Base-by-base conservation (phyloP, 352 stramenopile genomes). In the Phytopythium chamaehyphon region DNA sequence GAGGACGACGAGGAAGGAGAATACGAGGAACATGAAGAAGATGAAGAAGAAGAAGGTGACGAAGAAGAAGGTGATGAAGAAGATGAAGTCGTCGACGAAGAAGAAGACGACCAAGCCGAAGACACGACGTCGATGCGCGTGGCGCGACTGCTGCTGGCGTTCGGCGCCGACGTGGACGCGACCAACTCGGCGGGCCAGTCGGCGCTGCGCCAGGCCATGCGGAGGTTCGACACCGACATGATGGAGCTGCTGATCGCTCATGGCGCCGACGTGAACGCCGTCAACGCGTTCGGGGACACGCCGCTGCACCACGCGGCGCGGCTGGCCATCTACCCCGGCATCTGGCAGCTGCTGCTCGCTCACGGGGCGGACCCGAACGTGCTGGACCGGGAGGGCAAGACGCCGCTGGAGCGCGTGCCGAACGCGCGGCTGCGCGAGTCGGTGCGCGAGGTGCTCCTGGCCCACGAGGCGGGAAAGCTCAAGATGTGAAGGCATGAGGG, bases 261-360 rank as follows among this genome's bases (percentile, higher is more conserved):
- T n/a, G 63, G 63, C 3, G 59, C 59, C 1, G 55, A 69, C 26
- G 59, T 63, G 36, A 72, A 69, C 51, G 47, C 59, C 22, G 46
- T 53, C 45, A 73, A 69, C 37, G 43, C 48, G 10, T 73, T 69
- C 22, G 64, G 64, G 12, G 64, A 73, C 55, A 61, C 64, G 10
- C 64, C 64, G 11, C 47, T 73, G 43, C 63, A 71, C 23, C 63
- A 71, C 19, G 59, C 59, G 3, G 63, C 59, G 5, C 59, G 59
- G 15, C 43, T 71, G 24, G 63, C 63, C 5, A 49, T 71, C 9
- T 57, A 55, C 31, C 59, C 63, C 14, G 37, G 52, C n/a, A 66
- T 68, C 43, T 71, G 63, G 63, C 28, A 62, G 36, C 58, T 59
- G 33, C 48, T 73, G 31, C 42, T 73, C 21, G 51, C 47, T 33